phyloP scores from a whole-genome alignment of 2,329 filamentous ascomycete species.

The Calonectria pteridis region DNA sequence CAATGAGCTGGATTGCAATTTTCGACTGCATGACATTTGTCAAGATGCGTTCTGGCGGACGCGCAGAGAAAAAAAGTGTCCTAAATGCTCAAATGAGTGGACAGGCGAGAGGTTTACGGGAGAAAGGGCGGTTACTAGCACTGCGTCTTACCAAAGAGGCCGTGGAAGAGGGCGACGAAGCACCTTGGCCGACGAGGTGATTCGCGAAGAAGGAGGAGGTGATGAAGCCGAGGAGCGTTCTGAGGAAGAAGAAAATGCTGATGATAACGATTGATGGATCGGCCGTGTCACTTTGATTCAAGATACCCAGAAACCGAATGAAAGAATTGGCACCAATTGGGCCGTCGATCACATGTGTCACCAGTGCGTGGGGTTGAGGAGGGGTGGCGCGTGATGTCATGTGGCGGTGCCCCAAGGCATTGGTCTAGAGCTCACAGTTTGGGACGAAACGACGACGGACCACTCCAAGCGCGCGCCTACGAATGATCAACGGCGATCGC shows the following conservation, averaged over 20 bases:
- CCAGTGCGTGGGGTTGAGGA: slow-evolving; percentile 22
- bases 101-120: slow-evolving; percentile 64
- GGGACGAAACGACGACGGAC: slow-evolving; percentile 39
- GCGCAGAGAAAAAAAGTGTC: slow-evolving; percentile 72
- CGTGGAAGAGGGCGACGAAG: slow-evolving; percentile 52
- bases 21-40: slow-evolving; percentile 83
- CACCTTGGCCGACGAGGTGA: slow-evolving; percentile 51
- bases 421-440: slow-evolving; percentile 20
- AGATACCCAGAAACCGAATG: slow-evolving; percentile 41
- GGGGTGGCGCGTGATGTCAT: slow-evolving; percentile 34
- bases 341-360: slow-evolving; percentile 34
- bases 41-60: slow-evolving; percentile 79
- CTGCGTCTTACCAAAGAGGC: slow-evolving; percentile 62
- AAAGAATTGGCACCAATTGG: slow-evolving; percentile 26
- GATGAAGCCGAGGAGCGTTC: slow-evolving; percentile 41
- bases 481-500: slow-evolving; percentile 15
- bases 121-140: slow-evolving; percentile 68
- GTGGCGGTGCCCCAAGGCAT: slow-evolving; percentile 47
- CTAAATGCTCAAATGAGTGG: slow-evolving; percentile 68
- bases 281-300: slow-evolving; percentile 12
- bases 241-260: slow-evolving; percentile 30
- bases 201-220: slow-evolving; percentile 45
- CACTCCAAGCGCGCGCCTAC: slow-evolving; percentile 43
- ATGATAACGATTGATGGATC: slow-evolving; percentile 30
- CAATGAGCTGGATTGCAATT: slow-evolving; percentile 72